Percentiles rank a stretch among this genome's conserved stretches.
These are phyloP conservation scores for Phalaenopsis hybrid DNA, from an alignment of 116 monocot species.

Conservation along the genomic window DNA sequence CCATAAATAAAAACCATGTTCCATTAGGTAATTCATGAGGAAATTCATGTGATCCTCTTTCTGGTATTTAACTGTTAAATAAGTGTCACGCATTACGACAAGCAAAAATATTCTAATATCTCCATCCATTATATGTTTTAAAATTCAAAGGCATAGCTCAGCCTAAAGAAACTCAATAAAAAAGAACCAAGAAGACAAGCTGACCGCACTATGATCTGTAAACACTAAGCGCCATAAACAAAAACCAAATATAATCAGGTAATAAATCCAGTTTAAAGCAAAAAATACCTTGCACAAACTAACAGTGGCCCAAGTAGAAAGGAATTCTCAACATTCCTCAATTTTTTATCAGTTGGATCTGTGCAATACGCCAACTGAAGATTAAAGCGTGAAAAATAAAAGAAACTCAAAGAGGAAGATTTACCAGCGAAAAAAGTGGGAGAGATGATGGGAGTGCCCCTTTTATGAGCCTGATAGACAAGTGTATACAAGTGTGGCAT, in stretches of 20 bases:
- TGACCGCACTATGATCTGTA: neutral
- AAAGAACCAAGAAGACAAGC: neutral
- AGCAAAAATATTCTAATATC: no score
- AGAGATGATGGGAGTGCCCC: conserved; percentile 65
- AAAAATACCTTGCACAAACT: conserved; percentile 61
- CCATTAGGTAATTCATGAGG: no score
- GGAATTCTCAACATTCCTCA: conserved; percentile 69
- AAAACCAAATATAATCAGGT: neutral
- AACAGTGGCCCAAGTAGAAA: conserved; percentile 70
- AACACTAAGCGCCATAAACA: conserved; percentile 1
- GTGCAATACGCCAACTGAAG: conserved; percentile 12
- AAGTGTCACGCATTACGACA: no score
- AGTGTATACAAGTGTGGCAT: conserved; percentile 90
- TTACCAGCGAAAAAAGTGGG: conserved; percentile 93
- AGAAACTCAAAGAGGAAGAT: neutral
- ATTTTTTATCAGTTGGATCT: conserved; percentile 55
- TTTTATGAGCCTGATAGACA: conserved; percentile 78
- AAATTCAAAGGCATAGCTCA: neutral
- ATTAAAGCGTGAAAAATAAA: neutral
- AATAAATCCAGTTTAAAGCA: neutral
- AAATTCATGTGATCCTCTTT: no score
- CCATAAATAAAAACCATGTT: no score
- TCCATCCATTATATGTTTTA: no score
- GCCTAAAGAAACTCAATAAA: neutral
- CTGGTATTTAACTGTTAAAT: no score